These are phyloP conservation scores for Jasminum sambac DNA, from an alignment of 257 asterid species.

Conservation along the genomic window DNA sequence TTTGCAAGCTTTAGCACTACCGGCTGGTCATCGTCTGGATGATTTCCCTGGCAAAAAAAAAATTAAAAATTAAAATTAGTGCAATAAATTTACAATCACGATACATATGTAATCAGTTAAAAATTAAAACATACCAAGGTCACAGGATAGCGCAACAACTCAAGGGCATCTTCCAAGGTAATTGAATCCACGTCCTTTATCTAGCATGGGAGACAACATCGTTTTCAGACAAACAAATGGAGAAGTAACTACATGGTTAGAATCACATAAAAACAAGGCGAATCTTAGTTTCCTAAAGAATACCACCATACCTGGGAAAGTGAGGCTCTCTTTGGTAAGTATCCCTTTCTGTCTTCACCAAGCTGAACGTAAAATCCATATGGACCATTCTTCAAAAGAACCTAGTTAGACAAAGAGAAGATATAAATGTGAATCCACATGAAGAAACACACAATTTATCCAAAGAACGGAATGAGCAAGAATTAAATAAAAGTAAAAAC, in stretches of 20 bases:
- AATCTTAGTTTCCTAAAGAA: slow-evolving; percentile 6
- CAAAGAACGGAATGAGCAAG: slow-evolving; percentile 12
- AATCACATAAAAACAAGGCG: not conserved
- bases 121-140: slow-evolving; percentile 54
- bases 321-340: slow-evolving; percentile 78
- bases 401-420: slow-evolving; percentile 35
- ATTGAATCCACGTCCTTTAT: slow-evolving; percentile 61
- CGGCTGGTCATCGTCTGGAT: slow-evolving; percentile 69
- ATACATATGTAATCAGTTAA: not conserved
- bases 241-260: slow-evolving; percentile 11
- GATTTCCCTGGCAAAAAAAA: slow-evolving; percentile 61
- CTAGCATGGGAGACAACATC: slow-evolving; percentile 31
- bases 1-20: slow-evolving; percentile 59
- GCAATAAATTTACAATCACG: not conserved
- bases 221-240: slow-evolving; percentile 18
- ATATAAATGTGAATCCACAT: slow-evolving; percentile 17
- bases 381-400: slow-evolving; percentile 84
- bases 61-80: slow-evolving; percentile 23
- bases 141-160: slow-evolving; percentile 78
- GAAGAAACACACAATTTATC: slow-evolving; percentile 18
- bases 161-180: slow-evolving; percentile 78
- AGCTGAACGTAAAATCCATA: slow-evolving; percentile 88
- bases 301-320: slow-evolving; percentile 51
- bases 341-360: slow-evolving; percentile 89
- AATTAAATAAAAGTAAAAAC: slow-evolving; percentile 29